Base-by-base conservation (phyloP, 768 basidiomycete genomes). In the Lentinula aciculospora region DNA sequence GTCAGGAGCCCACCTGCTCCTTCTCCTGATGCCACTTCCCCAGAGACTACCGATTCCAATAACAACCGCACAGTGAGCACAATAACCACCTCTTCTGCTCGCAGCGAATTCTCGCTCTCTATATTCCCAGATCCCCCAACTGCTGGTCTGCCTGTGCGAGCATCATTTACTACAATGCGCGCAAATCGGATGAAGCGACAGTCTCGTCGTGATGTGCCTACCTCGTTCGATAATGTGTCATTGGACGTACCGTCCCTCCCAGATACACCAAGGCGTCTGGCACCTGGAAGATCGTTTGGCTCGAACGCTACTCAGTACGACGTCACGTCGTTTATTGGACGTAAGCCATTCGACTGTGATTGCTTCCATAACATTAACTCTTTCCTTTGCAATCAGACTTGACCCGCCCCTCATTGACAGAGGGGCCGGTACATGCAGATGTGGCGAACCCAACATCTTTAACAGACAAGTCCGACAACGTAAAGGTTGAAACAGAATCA, bases 251-350 rank as follows among this genome's bases (percentile, higher is more conserved):
- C 61, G 7, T 60, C 58, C 23, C 12, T 60, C 12, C 61, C 59
- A 27, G 45, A 13, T 53, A 50, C 61, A 5, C 61, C 61, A n/a
- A 39, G 5, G 17, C 53, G 50, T 17, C 32, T 32, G 10, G 54
- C 19, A 40, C 42, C 39, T 42, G 54, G 61, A 21, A 68, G 71
- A 56, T 23, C 32, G 23, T 65, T 69, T 48, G 70, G 73, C 44
- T 81, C 82, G n/a, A 69, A 65, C 10, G 82, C 73, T 13, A 84
- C 79, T 0, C 81, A 79, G 58, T 88, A 83, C 63, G 87, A 89
- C 58, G 85, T 89, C 19, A 89, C 87, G 15, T 89, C 88, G 1
- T 89, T 89, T 65, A 86, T 89, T 61, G 82, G 73, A 56, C 71
- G 79, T 80, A 54, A 66, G 71, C 63, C n/a, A 1, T 42, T 42